phyloP scores from a whole-genome alignment of 139 green algal genomes.

The Chlorella sp. region DNA sequence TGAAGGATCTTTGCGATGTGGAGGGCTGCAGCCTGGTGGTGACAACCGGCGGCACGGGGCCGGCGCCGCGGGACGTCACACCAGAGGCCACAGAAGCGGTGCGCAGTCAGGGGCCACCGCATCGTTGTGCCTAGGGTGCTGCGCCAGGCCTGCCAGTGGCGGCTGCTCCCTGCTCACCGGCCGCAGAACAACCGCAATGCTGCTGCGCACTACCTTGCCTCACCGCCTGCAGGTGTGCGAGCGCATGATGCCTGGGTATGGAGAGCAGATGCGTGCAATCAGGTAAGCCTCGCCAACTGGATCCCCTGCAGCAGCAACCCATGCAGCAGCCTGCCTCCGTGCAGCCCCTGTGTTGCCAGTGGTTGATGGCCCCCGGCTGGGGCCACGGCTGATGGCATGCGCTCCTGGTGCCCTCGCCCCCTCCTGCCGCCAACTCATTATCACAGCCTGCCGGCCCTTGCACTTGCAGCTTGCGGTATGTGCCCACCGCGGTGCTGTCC shows the following conservation, averaged over 20 bases:
- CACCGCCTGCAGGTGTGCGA: conserved; percentile 67
- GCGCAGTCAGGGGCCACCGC: background rate
- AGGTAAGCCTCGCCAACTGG: conserved; percentile 24
- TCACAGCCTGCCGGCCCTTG: background rate
- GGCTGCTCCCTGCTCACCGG: background rate
- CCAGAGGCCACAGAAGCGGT: conserved; percentile 91
- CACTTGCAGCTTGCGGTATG: conserved; percentile 67
- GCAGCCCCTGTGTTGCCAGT: no score
- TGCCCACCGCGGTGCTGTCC: conserved; percentile 93
- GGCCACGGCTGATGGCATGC: no score
- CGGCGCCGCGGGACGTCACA: conserved; percentile 88
- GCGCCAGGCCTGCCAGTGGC: background rate
- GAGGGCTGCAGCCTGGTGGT: conserved; percentile 88
- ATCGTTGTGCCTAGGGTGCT: background rate
- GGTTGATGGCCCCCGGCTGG: no score
- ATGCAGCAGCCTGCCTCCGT: background rate
- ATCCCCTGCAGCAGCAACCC: background rate
- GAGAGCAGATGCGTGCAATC: conserved; percentile 93
- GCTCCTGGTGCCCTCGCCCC: no score
- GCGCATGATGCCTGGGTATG: conserved; percentile 92
- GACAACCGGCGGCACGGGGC: conserved; percentile 89
- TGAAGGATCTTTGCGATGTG: conserved; percentile 83
- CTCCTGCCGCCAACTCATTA: background rate
- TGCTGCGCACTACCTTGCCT: background rate
- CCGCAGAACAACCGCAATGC: no score